These are phyloP conservation scores for Populus tomentosa DNA, from an alignment of 441 rosid species.

Conservation along the genomic window DNA sequence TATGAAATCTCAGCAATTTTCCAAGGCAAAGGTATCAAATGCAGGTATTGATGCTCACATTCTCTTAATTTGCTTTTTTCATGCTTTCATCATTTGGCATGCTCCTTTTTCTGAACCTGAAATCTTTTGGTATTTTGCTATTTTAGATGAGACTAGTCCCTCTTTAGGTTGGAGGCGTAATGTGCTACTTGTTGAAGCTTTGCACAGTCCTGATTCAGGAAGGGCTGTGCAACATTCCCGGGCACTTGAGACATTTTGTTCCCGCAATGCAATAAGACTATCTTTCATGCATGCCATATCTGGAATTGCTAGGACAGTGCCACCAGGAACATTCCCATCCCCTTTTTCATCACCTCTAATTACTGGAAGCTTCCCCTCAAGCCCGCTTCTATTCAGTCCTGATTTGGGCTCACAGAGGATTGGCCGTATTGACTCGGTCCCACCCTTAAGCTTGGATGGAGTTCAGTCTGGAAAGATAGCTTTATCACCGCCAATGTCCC, in stretches of 20 bases:
- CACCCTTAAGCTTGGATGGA: slow-evolving; percentile 90
- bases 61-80: neutral
- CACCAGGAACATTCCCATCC: slow-evolving; percentile 62
- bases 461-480: slow-evolving; percentile 12
- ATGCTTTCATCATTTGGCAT: slow-evolving; percentile 1
- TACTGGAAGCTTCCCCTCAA: slow-evolving; percentile 89
- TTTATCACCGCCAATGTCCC: slow-evolving; percentile 69
- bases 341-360: slow-evolving; percentile 85
- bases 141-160: slow-evolving; percentile 54
- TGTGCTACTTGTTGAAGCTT: slow-evolving; percentile 90
- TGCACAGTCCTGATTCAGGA: slow-evolving; percentile 85
- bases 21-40: slow-evolving; percentile 42
- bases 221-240: slow-evolving; percentile 79
- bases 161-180: slow-evolving; percentile 94
- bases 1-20: neutral
- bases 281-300: slow-evolving; percentile 52
- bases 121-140: slow-evolving; percentile 19
- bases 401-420: slow-evolving; percentile 69
- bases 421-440: slow-evolving; percentile 80
- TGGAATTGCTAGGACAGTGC: slow-evolving; percentile 50
- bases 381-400: slow-evolving; percentile 85
- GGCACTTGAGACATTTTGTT: slow-evolving; percentile 85
- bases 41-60: slow-evolving; percentile 45
- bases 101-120: slow-evolving; percentile 20
- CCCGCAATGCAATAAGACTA: slow-evolving; percentile 60